phyloP scores from a whole-genome alignment of 2,329 filamentous ascomycete genomes.

The Knufia fluminis region DNA sequence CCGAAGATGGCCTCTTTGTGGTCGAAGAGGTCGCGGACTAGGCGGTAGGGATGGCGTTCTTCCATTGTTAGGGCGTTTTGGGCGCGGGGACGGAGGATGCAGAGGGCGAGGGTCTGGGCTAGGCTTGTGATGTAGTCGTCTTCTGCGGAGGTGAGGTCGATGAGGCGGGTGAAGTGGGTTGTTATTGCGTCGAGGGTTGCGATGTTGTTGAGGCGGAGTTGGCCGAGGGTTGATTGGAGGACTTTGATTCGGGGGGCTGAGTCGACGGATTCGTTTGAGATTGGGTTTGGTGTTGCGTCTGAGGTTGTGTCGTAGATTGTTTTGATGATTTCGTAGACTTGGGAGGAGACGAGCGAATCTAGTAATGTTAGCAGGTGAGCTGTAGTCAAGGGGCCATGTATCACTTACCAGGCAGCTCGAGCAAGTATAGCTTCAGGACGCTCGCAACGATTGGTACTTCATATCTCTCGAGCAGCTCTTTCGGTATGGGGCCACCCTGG shows the following conservation, averaged over 20 bases:
- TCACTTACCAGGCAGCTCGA: slow-evolving; percentile 78
- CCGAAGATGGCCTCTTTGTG: slow-evolving; percentile 95
- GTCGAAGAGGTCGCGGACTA: slow-evolving; percentile 82
- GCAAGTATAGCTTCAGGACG: slow-evolving; percentile 83
- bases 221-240: slow-evolving; percentile 88
- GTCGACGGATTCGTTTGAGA: slow-evolving; percentile 20
- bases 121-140: slow-evolving; percentile 72
- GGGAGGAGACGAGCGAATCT: slow-evolving; percentile 97
- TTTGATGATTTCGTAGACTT: slow-evolving; percentile 97
- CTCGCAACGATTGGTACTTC: slow-evolving; percentile 92
- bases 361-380: slow-evolving; percentile 8
- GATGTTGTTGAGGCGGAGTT: slow-evolving; percentile 92
- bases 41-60: slow-evolving; percentile 82
- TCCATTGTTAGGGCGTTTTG: slow-evolving; percentile 91
- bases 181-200: slow-evolving; percentile 96
- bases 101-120: slow-evolving; percentile 67
- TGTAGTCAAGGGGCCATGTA: background rate
- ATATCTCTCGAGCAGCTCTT: slow-evolving; percentile 72
- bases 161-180: slow-evolving; percentile 93
- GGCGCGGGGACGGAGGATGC: slow-evolving; percentile 74
- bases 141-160: slow-evolving; percentile 92
- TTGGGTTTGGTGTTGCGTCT: slow-evolving; percentile 63
- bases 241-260: slow-evolving; percentile 60
- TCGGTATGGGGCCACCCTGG: slow-evolving; percentile 68
- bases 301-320: slow-evolving; percentile 85